Percentiles rank a stretch among this genome's conserved stretches.
phyloP scores from a whole-genome alignment of 2,329 filamentous ascomycete species.

The Nothomitra cinnamomea region DNA sequence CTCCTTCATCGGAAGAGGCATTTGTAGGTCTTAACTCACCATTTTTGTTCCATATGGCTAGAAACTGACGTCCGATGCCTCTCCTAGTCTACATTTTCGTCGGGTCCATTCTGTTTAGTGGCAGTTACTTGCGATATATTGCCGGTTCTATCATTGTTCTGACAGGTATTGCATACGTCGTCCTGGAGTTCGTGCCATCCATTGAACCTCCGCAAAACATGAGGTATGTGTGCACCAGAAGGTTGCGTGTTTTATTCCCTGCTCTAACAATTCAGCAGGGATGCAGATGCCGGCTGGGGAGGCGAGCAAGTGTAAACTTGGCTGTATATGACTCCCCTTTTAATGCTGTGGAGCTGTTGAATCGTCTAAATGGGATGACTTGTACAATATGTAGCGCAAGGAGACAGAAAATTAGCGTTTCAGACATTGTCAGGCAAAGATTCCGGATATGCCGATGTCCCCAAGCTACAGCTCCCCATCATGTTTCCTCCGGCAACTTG shows the following conservation, averaged over 20 bases:
- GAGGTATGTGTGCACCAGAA: slow-evolving; percentile 39
- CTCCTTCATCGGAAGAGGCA: slow-evolving; percentile 86
- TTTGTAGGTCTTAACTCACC: slow-evolving; percentile 47
- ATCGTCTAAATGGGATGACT: too few relatives aligned
- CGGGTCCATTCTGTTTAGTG: slow-evolving; percentile 66
- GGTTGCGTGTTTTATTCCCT: background rate
- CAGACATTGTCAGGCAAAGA: background rate
- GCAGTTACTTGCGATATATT: slow-evolving; percentile 48
- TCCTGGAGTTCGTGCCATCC: slow-evolving; percentile 58
- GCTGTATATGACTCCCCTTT: background rate
- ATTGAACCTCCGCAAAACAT: slow-evolving; percentile 70
- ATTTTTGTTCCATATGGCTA: slow-evolving; percentile 9
- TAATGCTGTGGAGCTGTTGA: background rate
- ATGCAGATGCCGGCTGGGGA: slow-evolving; percentile 35
- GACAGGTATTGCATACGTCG: slow-evolving; percentile 61
- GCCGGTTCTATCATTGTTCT: slow-evolving; percentile 63
- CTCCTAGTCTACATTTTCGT: slow-evolving; percentile 87
- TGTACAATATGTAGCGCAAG: background rate
- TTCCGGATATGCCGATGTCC: background rate
- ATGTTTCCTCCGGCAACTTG: too few relatives aligned
- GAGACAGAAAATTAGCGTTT: background rate
- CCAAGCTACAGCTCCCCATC: background rate
- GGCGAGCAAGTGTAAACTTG: slow-evolving; percentile 32
- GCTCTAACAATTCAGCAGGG: slow-evolving; percentile 17
- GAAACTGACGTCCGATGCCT: background rate